Base-by-base conservation (phyloP, 805 yeast species). In the Yamadazyma ubonensis region DNA sequence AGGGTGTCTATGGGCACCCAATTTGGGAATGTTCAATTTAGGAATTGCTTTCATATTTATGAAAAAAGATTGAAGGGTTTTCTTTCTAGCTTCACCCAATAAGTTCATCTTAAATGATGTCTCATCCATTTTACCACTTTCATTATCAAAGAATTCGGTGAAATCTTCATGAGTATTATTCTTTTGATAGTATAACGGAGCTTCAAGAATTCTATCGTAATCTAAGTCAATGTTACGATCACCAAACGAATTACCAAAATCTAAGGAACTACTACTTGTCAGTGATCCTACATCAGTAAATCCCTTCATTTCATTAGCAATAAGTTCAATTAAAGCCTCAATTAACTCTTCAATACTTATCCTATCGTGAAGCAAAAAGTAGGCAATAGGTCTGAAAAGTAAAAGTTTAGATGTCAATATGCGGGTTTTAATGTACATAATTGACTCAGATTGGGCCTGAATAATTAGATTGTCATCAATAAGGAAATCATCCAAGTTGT, bases 351-450 rank as follows among this genome's bases (percentile, higher is more conserved):
- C 33, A 18, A 60, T 37, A 17, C 50, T 46, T 12, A 65, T 53
- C 33, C 53, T 54, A 36, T 58, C 69, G 38, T 59, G 58, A 12
- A 64, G 41, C 5, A 65, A 41, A 17, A 65, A 46, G 38, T 65
- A 66, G 5, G 58, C 46, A 11, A 67, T 46, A 1, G 73, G 71
- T 10, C 71, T 48, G 45, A 62, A 55, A 19, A 67, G 42, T 6
- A 57, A 35, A 38, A 67, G 41, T 36, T 64, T 63, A 17, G 70
- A 63, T 3, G 54, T 38, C 4, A 66, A 33, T 11, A 67, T 55
- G 21, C 73, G 45, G 2, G 71, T 63, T 39, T 67, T 66, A 33
- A 65, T 64, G 48, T 53, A 66, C 58, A 66, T 65, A 18, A 67
- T 55, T 2, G 61, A 48, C 41, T 66, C 71, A 2, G 65, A 59